phyloP scores from a whole-genome alignment of 257 asterid genomes.

The Solanum tacnaense region DNA sequence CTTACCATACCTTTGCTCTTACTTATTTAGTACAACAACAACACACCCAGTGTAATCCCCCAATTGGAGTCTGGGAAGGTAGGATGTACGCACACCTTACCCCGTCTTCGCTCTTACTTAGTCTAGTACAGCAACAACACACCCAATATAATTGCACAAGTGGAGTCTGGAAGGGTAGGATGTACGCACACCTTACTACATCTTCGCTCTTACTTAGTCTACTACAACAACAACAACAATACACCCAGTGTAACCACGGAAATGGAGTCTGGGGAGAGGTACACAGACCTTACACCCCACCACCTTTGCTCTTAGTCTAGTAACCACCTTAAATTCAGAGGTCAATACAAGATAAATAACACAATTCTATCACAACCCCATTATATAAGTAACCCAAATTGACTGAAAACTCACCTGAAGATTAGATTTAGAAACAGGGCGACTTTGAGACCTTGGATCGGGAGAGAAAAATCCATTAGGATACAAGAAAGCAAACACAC shows the following conservation, averaged over 20 bases:
- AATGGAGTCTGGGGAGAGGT: neutral
- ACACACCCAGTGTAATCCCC: neutral
- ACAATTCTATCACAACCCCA: neutral
- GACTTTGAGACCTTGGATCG: neutral
- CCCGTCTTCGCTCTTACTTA: neutral
- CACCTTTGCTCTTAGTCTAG: neutral
- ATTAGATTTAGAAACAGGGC: slow-evolving; percentile 1
- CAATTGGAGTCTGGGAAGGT: neutral
- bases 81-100: neutral
- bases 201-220: neutral
- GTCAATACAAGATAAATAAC: neutral
- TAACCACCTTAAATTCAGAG: neutral
- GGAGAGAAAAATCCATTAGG: slow-evolving; percentile 13
- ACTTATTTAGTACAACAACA: neutral
- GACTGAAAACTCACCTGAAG: slow-evolving; percentile 8
- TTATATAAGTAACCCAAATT: neutral
- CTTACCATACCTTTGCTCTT: neutral
- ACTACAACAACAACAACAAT: neutral
- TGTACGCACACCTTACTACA: neutral
- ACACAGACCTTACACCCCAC: neutral
- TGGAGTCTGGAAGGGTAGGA: neutral
- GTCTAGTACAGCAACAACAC: neutral
- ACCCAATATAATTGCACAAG: neutral
- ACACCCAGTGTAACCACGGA: neutral
- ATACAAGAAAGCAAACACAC: slow-evolving; percentile 14